Conservation (phyloP, 176 grass and related monocot genomes). For the Oryza coarctata region DNA sequence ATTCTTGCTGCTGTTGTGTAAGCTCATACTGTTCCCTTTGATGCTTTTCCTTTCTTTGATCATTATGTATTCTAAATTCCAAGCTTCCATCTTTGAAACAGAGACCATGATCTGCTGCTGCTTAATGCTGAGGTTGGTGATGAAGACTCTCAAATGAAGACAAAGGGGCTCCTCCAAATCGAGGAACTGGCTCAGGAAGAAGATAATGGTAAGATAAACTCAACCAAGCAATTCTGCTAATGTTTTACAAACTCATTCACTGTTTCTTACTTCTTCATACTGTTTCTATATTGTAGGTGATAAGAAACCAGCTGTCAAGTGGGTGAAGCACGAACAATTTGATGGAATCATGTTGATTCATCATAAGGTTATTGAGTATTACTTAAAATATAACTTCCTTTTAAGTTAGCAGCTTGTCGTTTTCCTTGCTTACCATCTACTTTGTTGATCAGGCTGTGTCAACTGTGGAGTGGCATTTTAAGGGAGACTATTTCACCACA, state of each 20-base stretch:
- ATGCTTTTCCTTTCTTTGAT: constrained; percentile 25
- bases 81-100: constrained; percentile 41
- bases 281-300: constrained; percentile 51
- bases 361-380: constrained; percentile 57
- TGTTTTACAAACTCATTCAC: constrained; percentile 16
- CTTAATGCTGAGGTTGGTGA: constrained; percentile 74
- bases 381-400: neutral
- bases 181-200: constrained; percentile 49
- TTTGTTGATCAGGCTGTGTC: constrained; percentile 69
- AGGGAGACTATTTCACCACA: constrained; percentile 98
- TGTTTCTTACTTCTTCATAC: constrained; percentile 11
- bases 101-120: constrained; percentile 75
- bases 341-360: constrained; percentile 80
- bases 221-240: neutral
- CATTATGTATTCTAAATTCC: constrained; percentile 30
- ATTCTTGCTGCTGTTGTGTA: constrained; percentile 87
- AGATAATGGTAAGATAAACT: constrained; percentile 47
- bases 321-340: constrained; percentile 76
- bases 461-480: constrained; percentile 92
- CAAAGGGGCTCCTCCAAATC: constrained; percentile 58
- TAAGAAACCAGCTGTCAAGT: constrained; percentile 74
- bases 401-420: neutral
- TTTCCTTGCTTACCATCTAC: constrained; percentile 33
- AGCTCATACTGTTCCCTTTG: constrained; percentile 14
- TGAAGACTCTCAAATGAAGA: constrained; percentile 69